Conservation (phyloP, 306 rosid genomes). For the Lupinus albus region DNA sequence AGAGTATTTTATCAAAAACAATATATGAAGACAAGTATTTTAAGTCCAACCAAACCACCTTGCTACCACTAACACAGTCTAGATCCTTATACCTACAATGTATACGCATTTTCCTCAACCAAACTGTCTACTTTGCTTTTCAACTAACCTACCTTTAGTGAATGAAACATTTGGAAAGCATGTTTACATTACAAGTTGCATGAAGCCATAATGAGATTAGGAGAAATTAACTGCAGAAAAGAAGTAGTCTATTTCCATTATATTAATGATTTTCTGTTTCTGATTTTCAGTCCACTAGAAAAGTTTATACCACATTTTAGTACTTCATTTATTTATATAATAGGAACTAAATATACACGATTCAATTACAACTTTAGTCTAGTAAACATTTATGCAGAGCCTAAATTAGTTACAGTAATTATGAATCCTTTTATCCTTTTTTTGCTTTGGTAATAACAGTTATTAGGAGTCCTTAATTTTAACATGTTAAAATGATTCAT, state of each 20-base stretch:
- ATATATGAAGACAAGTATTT: not conserved
- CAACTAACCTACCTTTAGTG: not conserved
- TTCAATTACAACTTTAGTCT: not conserved
- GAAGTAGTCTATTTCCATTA: constrained; percentile 16
- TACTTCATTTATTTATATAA: constrained; percentile 20
- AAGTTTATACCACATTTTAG: not conserved
- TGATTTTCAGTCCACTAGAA: not conserved
- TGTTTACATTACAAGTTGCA: constrained; percentile 17
- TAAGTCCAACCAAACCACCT: not conserved
- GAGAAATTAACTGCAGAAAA: not conserved
- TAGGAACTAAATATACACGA: constrained; percentile 4
- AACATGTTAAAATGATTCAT: not conserved
- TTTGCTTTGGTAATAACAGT: no score
- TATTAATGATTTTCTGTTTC: not conserved
- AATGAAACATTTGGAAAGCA: constrained; percentile 9
- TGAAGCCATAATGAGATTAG: not conserved
- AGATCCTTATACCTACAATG: not conserved
- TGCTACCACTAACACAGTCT: not conserved
- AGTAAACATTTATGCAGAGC: constrained; percentile 3
- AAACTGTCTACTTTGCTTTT: not conserved
- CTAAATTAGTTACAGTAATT: constrained; percentile 4
- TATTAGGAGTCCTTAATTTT: not conserved
- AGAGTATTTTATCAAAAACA: not conserved
- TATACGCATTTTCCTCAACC: not conserved
- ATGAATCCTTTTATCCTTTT: not conserved